phyloP scores from a whole-genome alignment of 139 green algal species.

The Eudorina sp. region DNA sequence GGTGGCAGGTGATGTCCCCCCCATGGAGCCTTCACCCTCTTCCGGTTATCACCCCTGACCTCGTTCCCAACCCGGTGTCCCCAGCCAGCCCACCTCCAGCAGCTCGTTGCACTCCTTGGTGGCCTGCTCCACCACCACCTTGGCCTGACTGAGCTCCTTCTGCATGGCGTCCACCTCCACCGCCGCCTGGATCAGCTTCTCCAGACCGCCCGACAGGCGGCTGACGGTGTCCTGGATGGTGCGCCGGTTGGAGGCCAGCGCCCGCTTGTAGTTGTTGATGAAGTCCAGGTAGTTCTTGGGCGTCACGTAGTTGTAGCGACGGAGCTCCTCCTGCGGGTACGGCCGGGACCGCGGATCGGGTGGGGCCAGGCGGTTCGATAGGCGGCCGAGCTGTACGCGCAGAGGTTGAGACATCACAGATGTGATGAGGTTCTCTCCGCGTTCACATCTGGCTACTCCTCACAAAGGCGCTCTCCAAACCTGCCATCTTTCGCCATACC shows the following conservation, averaged over 20 bases:
- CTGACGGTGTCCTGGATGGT: slow-evolving; percentile 70
- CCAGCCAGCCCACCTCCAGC: slow-evolving; percentile 66
- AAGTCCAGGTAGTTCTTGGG: slow-evolving; percentile 97
- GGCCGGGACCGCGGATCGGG: neutral
- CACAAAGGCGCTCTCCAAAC: no score
- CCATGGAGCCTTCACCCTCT: neutral
- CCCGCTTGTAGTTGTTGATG: slow-evolving; percentile 86
- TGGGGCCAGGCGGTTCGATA: neutral
- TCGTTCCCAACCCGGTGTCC: neutral
- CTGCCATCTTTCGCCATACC: no score
- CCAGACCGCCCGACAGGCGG: slow-evolving; percentile 81
- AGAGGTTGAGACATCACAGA: no score
- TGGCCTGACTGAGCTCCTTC: slow-evolving; percentile 84
- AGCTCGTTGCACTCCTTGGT: slow-evolving; percentile 89
- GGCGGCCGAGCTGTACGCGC: no score
- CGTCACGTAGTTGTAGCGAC: slow-evolving; percentile 93
- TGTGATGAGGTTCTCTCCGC: no score
- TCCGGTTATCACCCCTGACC: neutral
- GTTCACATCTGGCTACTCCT: no score
- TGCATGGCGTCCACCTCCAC: slow-evolving; percentile 89
- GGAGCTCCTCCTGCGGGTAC: slow-evolving; percentile 74
- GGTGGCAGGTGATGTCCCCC: neutral
- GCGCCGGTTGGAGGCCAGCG: slow-evolving; percentile 69
- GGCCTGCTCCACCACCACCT: slow-evolving; percentile 85
- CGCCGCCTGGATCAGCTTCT: slow-evolving; percentile 89